These are phyloP conservation scores for Kurtzmaniella quercitrusa DNA, from an alignment of 1,139 yeast species.

Conservation along the genomic window DNA sequence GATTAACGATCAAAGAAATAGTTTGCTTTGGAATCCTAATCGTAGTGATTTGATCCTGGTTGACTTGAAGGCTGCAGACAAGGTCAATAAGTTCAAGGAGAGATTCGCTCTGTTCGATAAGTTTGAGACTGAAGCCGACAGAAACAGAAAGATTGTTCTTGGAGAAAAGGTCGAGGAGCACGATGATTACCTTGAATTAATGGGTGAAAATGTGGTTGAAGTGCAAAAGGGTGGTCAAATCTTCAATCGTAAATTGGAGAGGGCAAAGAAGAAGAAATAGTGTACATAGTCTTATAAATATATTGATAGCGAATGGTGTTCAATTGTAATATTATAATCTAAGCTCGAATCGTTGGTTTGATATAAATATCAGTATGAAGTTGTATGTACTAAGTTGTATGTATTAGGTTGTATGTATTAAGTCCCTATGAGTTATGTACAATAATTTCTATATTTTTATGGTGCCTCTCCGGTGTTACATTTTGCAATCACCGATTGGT, in stretches of 20 bases:
- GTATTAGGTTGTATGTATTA: too few species aligned
- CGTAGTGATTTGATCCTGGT: slow-evolving; percentile 70
- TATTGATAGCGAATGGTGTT: slow-evolving; percentile 1
- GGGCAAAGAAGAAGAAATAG: slow-evolving; percentile 23
- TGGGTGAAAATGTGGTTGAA: slow-evolving; percentile 60
- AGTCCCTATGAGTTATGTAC: too few species aligned
- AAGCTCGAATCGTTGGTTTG: too few species aligned
- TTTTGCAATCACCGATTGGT: too few species aligned
- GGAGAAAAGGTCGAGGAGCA: slow-evolving; percentile 13
- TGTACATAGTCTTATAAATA: slow-evolving; percentile 5
- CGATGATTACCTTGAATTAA: slow-evolving; percentile 51
- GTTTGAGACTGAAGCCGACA: slow-evolving; percentile 13
- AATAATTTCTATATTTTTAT: too few species aligned
- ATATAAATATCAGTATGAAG: too few species aligned
- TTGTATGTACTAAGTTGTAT: too few species aligned
- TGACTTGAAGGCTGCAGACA: slow-evolving; percentile 83
- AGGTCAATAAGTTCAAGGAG: slow-evolving; percentile 78
- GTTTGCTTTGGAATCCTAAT: slow-evolving; percentile 82
- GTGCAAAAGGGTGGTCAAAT: slow-evolving; percentile 63
- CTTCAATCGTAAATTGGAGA: slow-evolving; percentile 45
- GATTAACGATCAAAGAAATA: slow-evolving; percentile 85
- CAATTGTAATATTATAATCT: too few species aligned
- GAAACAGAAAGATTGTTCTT: slow-evolving; percentile 16
- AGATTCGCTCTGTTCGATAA: slow-evolving; percentile 57
- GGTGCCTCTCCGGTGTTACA: too few species aligned